These are phyloP conservation scores for Cicer arietinum DNA, from an alignment of 306 rosid genomes.

Conservation along the genomic window DNA sequence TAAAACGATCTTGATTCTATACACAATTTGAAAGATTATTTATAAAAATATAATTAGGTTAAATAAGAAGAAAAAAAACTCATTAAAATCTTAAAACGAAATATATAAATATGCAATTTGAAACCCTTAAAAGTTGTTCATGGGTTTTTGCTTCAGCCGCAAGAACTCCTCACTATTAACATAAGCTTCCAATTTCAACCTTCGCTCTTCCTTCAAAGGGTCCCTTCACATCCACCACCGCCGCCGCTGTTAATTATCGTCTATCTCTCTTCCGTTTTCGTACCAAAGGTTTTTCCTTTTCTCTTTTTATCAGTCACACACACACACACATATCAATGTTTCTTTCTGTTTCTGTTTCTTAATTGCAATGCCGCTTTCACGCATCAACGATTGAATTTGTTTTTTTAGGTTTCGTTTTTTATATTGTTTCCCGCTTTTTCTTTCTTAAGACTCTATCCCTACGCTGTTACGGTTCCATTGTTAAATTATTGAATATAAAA, in stretches of 20 bases:
- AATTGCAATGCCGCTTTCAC: slow-evolving; percentile 34
- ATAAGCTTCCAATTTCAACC: slow-evolving; percentile 7
- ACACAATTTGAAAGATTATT: too few relatives aligned
- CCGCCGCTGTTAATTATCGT: neutral
- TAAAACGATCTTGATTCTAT: neutral
- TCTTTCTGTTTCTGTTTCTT: slow-evolving; percentile 17
- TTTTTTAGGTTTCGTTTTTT: slow-evolving; percentile 1
- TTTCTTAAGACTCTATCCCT: neutral
- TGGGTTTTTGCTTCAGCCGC: slow-evolving; percentile 36
- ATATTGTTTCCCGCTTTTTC: slow-evolving; percentile 32
- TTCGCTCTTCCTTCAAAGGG: neutral
- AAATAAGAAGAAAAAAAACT: neutral
- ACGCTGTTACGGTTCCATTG: neutral
- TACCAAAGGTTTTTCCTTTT: neutral
- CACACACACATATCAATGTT: neutral
- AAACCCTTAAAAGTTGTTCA: slow-evolving; percentile 37
- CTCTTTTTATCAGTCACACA: neutral
- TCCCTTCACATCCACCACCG: neutral
- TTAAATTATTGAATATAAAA: too few relatives aligned
- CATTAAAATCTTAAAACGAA: neutral
- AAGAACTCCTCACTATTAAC: neutral
- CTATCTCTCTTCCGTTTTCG: neutral
- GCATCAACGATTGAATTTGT: neutral
- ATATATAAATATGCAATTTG: slow-evolving; percentile 11
- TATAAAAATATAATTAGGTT: neutral